A percentile compares a stretch with the other conserved stretches of the same genome.
Evolutionary conservation across 805 yeast genomes (phyloP).

Genomic region (Sugiyamaella lignohabitans): DNA sequence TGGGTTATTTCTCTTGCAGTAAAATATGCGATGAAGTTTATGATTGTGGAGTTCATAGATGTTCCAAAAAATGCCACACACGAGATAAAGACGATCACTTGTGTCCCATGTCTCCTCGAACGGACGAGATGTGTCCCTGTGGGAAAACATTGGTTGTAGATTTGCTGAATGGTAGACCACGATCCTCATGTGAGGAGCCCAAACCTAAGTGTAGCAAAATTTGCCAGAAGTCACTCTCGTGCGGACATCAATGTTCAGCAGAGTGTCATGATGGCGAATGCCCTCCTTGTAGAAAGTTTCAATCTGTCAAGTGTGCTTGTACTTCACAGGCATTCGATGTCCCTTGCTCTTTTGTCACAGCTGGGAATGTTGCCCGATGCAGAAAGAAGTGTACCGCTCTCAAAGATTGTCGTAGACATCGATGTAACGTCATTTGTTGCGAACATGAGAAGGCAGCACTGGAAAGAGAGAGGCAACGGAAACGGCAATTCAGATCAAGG

Average conservation of each 20-base stretch:
- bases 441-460: slow-evolving; percentile 55
- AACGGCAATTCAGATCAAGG: slow-evolving; percentile 45
- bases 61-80: slow-evolving; percentile 50
- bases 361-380: slow-evolving; percentile 55
- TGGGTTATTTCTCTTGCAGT: slow-evolving; percentile 48
- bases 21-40: slow-evolving; percentile 40
- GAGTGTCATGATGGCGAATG: slow-evolving; percentile 77
- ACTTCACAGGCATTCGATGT: slow-evolving; percentile 44
- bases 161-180: slow-evolving; percentile 33
- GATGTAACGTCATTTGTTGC: slow-evolving; percentile 67
- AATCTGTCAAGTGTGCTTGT: slow-evolving; percentile 57
- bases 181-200: slow-evolving; percentile 66
- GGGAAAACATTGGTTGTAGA: slow-evolving; percentile 52
- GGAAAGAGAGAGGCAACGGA: slow-evolving; percentile 43
- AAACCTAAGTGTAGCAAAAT: slow-evolving; percentile 64
- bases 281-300: slow-evolving; percentile 52
- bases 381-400: slow-evolving; percentile 64
- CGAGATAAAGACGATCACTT: slow-evolving; percentile 34
- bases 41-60: slow-evolving; percentile 60
- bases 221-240: slow-evolving; percentile 57
- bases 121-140: slow-evolving; percentile 67
- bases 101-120: slow-evolving; percentile 61
- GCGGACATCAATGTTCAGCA: slow-evolving; percentile 68
- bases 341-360: slow-evolving; percentile 54
- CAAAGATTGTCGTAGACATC: slow-evolving; percentile 74